A percentile compares a stretch with the other conserved stretches of the same genome.
Conservation (phyloP, 805 yeast genomes). For the Kodamaea hsintzibuensis region DNA sequence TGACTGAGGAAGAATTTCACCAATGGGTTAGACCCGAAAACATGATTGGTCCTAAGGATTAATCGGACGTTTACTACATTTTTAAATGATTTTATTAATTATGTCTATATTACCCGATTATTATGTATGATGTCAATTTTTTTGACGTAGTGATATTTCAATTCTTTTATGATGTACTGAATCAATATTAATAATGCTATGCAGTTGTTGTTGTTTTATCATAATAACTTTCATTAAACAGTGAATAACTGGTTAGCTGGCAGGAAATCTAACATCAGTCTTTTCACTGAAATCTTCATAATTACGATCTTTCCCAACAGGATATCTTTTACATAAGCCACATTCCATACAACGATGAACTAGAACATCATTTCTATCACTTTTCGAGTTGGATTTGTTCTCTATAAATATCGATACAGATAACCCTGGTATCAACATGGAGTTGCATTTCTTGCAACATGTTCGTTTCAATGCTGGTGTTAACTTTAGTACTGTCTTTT, state of each 20-base stretch:
- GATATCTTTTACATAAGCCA: conserved; percentile 54
- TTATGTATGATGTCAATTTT: too few species aligned
- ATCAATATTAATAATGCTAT: background rate
- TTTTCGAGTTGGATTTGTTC: conserved; percentile 39
- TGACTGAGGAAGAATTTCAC: conserved; percentile 35
- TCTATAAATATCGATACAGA: conserved; percentile 39
- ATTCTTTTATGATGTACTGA: too few species aligned
- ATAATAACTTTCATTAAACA: too few species aligned
- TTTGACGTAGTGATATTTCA: too few species aligned
- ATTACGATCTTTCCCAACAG: conserved; percentile 56
- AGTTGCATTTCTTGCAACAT: conserved; percentile 66
- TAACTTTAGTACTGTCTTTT: conserved; percentile 64
- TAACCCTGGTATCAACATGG: conserved; percentile 50
- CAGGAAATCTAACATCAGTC: conserved; percentile 21
- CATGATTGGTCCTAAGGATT: conserved; percentile 40
- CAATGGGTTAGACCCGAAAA: conserved; percentile 43
- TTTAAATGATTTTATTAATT: background rate
- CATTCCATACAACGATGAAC: conserved; percentile 54
- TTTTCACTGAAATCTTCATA: conserved; percentile 50
- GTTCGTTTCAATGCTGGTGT: conserved; percentile 67
- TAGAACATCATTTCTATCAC: conserved; percentile 45
- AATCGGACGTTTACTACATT: background rate
- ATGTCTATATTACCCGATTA: background rate
- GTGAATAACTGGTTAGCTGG: background rate
- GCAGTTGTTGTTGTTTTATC: too few species aligned